These are phyloP conservation scores for Geosmithia putterillii DNA, from an alignment of 2,329 filamentous ascomycete genomes.

Conservation along the genomic window DNA sequence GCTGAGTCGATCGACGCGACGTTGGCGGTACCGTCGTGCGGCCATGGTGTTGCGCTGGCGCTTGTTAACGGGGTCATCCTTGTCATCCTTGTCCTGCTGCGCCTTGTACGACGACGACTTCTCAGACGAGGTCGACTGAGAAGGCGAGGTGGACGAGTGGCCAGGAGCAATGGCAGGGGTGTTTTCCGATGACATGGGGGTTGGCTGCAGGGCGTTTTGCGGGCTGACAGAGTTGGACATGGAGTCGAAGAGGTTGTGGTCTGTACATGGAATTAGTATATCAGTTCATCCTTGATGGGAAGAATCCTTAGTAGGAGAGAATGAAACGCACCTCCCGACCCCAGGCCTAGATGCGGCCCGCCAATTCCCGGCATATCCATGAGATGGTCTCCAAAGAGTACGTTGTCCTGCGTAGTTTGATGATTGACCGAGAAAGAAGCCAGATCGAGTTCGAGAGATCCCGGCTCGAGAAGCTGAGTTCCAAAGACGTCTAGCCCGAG, in stretches of 20 bases:
- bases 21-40: slow-evolving; percentile 60
- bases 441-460: not conserved
- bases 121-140: not conserved
- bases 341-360: not conserved
- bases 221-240: not conserved
- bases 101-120: not conserved
- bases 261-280: not conserved
- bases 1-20: slow-evolving; percentile 52
- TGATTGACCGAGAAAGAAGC: not conserved
- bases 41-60: slow-evolving; percentile 58
- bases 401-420: too few relatives aligned
- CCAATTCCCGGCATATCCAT: not conserved
- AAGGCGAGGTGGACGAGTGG: not conserved
- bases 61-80: slow-evolving; percentile 26
- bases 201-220: not conserved
- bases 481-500: slow-evolving; percentile 2
- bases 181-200: not conserved
- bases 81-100: not conserved
- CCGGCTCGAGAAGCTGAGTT: slow-evolving; percentile 2
- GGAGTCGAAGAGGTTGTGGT: slow-evolving; percentile 1
- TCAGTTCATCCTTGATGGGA: not conserved
- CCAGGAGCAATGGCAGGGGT: not conserved
- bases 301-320: not conserved
- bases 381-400: not conserved
- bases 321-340: not conserved